Evolutionary conservation across 805 yeast species (phyloP).

Genomic region (Danielozyma ontarioensis): DNA sequence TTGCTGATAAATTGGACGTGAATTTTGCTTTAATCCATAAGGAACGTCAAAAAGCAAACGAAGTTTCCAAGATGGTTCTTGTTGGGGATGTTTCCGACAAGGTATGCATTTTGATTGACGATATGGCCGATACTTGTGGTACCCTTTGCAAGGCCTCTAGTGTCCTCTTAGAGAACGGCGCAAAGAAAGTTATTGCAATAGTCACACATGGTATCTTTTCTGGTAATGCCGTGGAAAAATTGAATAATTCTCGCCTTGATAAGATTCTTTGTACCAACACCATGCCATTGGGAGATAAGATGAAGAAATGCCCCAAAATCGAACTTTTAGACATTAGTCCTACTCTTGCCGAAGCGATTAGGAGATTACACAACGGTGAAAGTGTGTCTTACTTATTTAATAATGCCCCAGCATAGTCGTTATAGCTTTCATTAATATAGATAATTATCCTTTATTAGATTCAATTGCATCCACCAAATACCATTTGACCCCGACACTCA

Average conservation of each 20-base stretch:
- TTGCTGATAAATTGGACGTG: conserved; percentile 74
- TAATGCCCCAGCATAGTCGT: conserved; percentile 44
- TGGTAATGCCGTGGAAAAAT: conserved; percentile 67
- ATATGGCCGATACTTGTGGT: conserved; percentile 90
- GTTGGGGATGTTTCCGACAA: conserved; percentile 81
- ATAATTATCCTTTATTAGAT: too few relatives aligned
- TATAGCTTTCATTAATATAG: background rate
- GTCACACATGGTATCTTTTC: conserved; percentile 79
- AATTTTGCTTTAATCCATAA: conserved; percentile 82
- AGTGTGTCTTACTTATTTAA: conserved; percentile 75
- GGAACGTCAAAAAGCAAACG: conserved; percentile 79
- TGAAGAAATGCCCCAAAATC: conserved; percentile 53
- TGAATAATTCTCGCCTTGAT: conserved; percentile 62
- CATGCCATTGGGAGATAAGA: conserved; percentile 67
- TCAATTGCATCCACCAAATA: conserved; percentile 55
- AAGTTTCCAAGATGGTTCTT: conserved; percentile 76
- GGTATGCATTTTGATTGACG: conserved; percentile 75
- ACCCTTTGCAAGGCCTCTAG: conserved; percentile 82
- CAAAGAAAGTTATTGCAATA: conserved; percentile 71
- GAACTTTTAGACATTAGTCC: conserved; percentile 69
- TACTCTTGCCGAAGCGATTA: conserved; percentile 73
- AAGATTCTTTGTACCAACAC: conserved; percentile 77
- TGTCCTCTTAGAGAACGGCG: conserved; percentile 60
- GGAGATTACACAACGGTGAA: conserved; percentile 85
- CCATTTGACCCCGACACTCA: conserved; percentile 63